Percentiles rank a stretch among this genome's conserved stretches.
Conservation (phyloP, 345 rosid species). For the Conringia planisiliqua region DNA sequence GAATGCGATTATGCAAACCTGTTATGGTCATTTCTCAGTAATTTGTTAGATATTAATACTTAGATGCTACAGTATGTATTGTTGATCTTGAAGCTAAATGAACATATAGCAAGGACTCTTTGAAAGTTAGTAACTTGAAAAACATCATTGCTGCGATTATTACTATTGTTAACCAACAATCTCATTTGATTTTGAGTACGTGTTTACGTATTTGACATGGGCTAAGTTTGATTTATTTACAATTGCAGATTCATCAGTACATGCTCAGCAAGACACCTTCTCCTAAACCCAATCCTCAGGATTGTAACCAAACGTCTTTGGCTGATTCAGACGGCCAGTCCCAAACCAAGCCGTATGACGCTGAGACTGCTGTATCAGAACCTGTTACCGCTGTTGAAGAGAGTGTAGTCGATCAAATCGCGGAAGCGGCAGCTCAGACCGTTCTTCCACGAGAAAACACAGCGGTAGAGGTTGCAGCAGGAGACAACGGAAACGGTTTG, state of each 20-base stretch:
- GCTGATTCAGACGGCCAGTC: slow-evolving; percentile 5
- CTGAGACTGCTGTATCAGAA: slow-evolving; percentile 5
- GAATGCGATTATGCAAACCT: not conserved
- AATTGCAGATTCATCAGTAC: slow-evolving; percentile 72
- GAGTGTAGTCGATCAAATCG: slow-evolving; percentile 41
- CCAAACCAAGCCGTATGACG: not conserved
- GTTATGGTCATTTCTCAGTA: not conserved
- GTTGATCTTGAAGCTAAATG: not conserved
- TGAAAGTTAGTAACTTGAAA: not conserved
- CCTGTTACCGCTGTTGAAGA: slow-evolving; percentile 32
- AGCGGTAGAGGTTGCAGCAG: slow-evolving; percentile 23
- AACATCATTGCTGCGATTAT: not conserved
- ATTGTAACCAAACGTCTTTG: not conserved
- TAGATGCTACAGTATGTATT: not conserved
- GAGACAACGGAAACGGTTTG: not conserved
- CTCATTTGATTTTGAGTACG: not conserved
- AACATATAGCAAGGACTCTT: not conserved
- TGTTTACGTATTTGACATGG: not conserved
- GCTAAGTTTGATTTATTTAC: not conserved
- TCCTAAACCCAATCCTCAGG: slow-evolving; percentile 43
- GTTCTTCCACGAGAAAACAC: slow-evolving; percentile 23
- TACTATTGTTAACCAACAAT: not conserved
- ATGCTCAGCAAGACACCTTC: slow-evolving; percentile 80
- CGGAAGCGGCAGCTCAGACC: slow-evolving; percentile 35
- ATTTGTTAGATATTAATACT: not conserved